These are phyloP conservation scores for Clarireedia hainanense DNA, from an alignment of 2,329 filamentous ascomycete species.

Conservation along the genomic window DNA sequence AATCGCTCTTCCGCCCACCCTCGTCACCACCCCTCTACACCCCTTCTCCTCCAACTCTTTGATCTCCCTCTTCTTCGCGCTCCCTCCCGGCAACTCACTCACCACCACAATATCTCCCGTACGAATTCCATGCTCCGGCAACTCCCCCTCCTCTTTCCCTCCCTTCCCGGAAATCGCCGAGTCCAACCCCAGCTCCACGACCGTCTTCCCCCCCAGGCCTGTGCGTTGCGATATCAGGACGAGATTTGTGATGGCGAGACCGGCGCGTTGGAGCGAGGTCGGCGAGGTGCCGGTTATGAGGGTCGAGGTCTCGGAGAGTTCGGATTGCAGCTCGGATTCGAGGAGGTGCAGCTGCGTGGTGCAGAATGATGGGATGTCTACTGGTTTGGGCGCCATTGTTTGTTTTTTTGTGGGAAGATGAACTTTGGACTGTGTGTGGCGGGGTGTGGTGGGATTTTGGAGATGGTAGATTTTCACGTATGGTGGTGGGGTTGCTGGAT, in stretches of 20 bases:
- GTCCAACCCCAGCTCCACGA: conserved; percentile 73
- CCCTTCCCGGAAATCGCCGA: conserved; percentile 42
- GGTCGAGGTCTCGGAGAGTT: conserved; percentile 60
- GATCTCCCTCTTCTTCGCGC: conserved; percentile 53
- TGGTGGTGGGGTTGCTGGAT: background rate
- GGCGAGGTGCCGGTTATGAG: conserved; percentile 64
- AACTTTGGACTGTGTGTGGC: background rate
- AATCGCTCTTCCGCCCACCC: conserved; percentile 49
- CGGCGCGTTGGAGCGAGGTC: conserved; percentile 61
- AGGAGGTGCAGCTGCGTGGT: conserved; percentile 63
- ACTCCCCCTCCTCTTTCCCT: conserved; percentile 33
- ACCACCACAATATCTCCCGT: conserved; percentile 73
- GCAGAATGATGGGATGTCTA: conserved; percentile 63
- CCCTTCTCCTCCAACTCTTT: conserved; percentile 62
- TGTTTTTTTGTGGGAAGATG: background rate
- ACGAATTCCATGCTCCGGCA: conserved; percentile 69
- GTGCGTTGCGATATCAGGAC: conserved; percentile 69
- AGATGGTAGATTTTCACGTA: background rate
- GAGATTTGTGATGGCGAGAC: conserved; percentile 73
- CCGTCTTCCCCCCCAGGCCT: conserved; percentile 82
- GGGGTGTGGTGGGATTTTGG: background rate
- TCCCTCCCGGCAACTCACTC: conserved; percentile 65
- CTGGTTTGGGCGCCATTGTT: conserved; percentile 31
- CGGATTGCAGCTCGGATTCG: conserved; percentile 61
- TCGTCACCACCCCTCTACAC: conserved; percentile 62